Base-by-base conservation (phyloP, 2,329 filamentous ascomycete genomes). In the Calonectria crousiana region DNA sequence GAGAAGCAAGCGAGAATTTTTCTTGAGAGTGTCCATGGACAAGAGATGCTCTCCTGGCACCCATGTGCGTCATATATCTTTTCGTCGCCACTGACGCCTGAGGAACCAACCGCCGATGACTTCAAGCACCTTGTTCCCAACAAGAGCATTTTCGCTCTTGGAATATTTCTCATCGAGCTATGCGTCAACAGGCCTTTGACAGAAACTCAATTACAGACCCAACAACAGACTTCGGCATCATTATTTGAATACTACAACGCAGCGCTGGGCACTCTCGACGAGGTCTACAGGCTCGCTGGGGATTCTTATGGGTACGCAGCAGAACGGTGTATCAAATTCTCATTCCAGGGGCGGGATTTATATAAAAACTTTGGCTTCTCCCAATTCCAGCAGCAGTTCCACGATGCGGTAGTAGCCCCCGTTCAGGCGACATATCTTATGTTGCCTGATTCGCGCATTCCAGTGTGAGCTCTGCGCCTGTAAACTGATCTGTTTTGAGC, bases 291-390 rank as follows among this genome's bases (percentile, higher is more conserved):
- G 11, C 51, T 47, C 20, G 68, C 68, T 20, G 68, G 68, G 9
- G 68, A 71, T 20, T 65, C 68, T 28, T 71, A 71, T 23, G 68
- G 56, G 18, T 60, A 71, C 44, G 68, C 68, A 2, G 58, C 53
- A 34, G 30, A 71, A n/a, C 52, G 68, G 14, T 71, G 68, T 32
- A 30, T 65, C 13, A 71, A 71, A 32, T 71, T 60, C 41, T 71
- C 68, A 11, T 71, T 71, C 38, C 68, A 52, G 30, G 67, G 67
- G 11, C 51, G 47, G 14, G 67, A 69, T 23, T 8, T 30, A 13
- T 47, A 26, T 28, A 69, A 69, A 26, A 36, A n/a, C 23, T 69
- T 69, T 36, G 28, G 62, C 26, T 49, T 69, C 32, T 20, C 49
- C 6, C 67, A 62, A 16, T 69, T 69, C 34, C 67, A 38, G 53